Base-by-base conservation (phyloP, 2,329 filamentous ascomycete species). In the Ophiostoma ips region DNA sequence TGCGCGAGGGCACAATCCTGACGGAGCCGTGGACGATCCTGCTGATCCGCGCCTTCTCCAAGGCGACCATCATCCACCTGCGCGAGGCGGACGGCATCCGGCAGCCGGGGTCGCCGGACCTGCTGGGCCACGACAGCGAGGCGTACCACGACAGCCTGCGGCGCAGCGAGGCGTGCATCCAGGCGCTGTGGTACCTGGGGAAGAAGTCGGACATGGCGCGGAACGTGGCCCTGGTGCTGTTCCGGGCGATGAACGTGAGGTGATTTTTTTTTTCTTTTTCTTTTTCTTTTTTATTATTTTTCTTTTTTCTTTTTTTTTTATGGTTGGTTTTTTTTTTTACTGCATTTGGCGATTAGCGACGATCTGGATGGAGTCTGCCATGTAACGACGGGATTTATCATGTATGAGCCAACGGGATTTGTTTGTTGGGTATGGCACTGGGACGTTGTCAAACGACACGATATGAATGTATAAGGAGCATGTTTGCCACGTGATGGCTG, bases 21-120 rank as follows among this genome's bases (percentile, higher is more conserved):
- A 77, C 74, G 1, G 76, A 79, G 55, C 76, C 76, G 2, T 79
- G 76, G 76, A 77, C 75, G 1, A 69, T 71, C 36, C 69, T 78
- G 3, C 60, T 78, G 28, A 70, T 77, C 40, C 65, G 72, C 24
- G 69, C 69, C 0, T 78, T 78, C 52, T 66, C 70, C 21, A 72
- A 69, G 56, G 70, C 73, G 0, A 68, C 62, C 2, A 57, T 64
- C 5, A 51, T 63, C 15, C 60, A 66, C 19, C 55, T 77, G 5
- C 62, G 67, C 8, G 61, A 61, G 31, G 59, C 57, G 3, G 61
- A 64, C 9, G 59, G 60, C 24, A 55, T 61, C 50, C 54, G 56
- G 38, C 56, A 57, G 33, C 55, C 56, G 24, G 59, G 59, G 18
- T n/a, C 49, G 7, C 31, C 51, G 7, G 62, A 65, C 10, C 52